Base-by-base conservation (phyloP, 352 stramenopile species). In the Pythium volutum region DNA sequence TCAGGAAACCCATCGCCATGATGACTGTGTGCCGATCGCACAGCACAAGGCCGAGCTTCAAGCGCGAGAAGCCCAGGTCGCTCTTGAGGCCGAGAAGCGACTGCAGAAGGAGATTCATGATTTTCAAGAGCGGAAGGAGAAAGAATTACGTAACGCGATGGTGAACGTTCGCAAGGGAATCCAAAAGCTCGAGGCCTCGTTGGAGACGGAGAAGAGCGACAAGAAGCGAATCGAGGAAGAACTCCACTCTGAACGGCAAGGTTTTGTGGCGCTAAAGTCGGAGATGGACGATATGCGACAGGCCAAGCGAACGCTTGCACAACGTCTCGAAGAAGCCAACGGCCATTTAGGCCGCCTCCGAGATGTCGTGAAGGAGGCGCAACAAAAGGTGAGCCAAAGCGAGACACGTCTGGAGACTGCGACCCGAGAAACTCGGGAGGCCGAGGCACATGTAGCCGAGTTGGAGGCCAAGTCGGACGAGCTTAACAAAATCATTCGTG, bases 111-210 rank as follows among this genome's bases (percentile, higher is more conserved):
- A 79, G 2, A 74, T 88, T 31, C 62, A 73, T 9, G 75, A 91
- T n/a, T 87, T 85, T 14, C 73, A 89, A 60, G 68, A 79, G 20
- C 67, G 71, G 14, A 91, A 91, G 52, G 79, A 89, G 41, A 67
- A 64, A 26, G 82, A 91, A 52, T 77, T 89, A 38, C 75, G 78
- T 1, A 73, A 75, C 25, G 82, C 78, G 1, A 89, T 91, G 79
- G 78, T 85, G 4, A 91, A 86, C 41, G 75, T 91, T 33, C 71
- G 82, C 12, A 88, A 82, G 47, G 80, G 79, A 0, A 89, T 89
- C 51, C 79, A 86, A 20, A 91, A 89, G 54, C 64, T 91, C 16
- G 82, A 89, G 38, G 26, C 68, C 0, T 72, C 71, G 4, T 56
- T 88, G 0, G 73, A 89, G 1, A 63, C 80, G 11, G 62, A 80